A percentile compares a stretch with the other conserved stretches of the same genome.
Conservation (phyloP, 2,329 filamentous ascomycete species). For the Penicillium sp. region DNA sequence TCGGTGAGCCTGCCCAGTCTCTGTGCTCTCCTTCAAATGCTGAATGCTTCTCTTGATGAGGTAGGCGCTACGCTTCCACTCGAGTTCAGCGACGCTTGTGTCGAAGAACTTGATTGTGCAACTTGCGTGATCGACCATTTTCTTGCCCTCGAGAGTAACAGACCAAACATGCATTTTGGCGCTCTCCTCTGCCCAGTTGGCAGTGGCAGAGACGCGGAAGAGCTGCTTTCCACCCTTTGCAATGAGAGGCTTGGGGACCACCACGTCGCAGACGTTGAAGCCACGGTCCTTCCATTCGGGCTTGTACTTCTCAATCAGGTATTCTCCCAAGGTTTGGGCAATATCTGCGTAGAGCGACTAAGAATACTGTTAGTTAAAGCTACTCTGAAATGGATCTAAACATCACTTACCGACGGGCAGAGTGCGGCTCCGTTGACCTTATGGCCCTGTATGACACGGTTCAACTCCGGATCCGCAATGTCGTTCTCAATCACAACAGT, state of each 20-base stretch:
- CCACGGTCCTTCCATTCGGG: conserved; percentile 37
- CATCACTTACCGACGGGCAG: conserved; percentile 38
- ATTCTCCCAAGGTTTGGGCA: conserved; percentile 41
- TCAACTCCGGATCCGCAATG: conserved; percentile 39
- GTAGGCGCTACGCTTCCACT: conserved; percentile 66
- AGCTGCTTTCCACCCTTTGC: conserved; percentile 44
- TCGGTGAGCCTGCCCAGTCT: conserved; percentile 69
- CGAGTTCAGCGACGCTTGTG: conserved; percentile 28
- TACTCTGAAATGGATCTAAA: background rate
- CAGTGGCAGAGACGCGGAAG: conserved; percentile 42
- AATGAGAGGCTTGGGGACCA: conserved; percentile 61
- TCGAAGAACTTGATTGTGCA: conserved; percentile 42
- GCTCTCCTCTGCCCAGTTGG: conserved; percentile 40
- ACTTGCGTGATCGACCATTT: conserved; percentile 41
- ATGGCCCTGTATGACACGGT: conserved; percentile 42
- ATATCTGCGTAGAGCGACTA: conserved; percentile 45
- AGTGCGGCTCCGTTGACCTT: conserved; percentile 43
- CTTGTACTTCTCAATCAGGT: conserved; percentile 40
- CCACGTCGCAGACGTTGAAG: conserved; percentile 42
- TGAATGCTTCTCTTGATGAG: conserved; percentile 68
- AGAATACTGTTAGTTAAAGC: conserved; percentile 9
- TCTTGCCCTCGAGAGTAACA: conserved; percentile 44
- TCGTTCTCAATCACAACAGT: conserved; percentile 44
- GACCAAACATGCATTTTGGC: conserved; percentile 41
- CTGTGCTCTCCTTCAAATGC: conserved; percentile 62